phyloP scores from a whole-genome alignment of 225 moss, liverwort and hornwort genomes.

The Anthoceros angustus region DNA sequence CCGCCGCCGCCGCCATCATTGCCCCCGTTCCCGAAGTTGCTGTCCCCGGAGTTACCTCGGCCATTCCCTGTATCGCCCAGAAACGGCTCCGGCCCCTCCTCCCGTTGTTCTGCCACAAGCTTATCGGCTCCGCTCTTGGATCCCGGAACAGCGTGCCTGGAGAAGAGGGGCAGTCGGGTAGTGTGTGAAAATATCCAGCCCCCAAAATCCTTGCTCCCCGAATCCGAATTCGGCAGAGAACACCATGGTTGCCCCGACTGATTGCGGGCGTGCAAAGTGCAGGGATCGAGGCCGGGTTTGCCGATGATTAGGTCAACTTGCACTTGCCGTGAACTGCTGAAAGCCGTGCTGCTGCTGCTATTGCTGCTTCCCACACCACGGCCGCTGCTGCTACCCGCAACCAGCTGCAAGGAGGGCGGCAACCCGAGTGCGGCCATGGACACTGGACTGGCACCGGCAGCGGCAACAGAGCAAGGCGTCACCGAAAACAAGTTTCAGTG shows the following conservation, averaged over 20 bases:
- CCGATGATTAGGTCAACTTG: neutral
- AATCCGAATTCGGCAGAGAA: neutral
- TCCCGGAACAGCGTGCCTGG: neutral
- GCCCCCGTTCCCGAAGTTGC: slow-evolving; percentile 6
- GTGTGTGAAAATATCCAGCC: neutral
- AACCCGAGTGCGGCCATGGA: neutral
- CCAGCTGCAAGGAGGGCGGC: neutral
- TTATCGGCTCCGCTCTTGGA: neutral
- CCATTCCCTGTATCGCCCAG: neutral
- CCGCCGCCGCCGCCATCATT: slow-evolving; percentile 22
- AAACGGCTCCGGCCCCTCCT: neutral
- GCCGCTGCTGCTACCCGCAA: neutral
- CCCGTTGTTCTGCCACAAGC: neutral
- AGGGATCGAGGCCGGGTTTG: neutral
- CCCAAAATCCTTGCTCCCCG: neutral
- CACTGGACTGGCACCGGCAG: no score
- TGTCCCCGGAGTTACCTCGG: neutral
- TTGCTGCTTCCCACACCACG: neutral
- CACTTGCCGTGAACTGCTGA: neutral
- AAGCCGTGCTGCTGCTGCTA: neutral
- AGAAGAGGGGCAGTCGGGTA: neutral
- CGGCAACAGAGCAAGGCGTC: no score
- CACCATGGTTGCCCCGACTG: neutral
- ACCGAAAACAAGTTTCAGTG: no score
- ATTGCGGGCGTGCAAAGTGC: neutral